Percentiles rank a stretch among this genome's conserved stretches.
phyloP scores from a whole-genome alignment of 1,284 basidiomycete species.

The Tylopilus orsonianus region DNA sequence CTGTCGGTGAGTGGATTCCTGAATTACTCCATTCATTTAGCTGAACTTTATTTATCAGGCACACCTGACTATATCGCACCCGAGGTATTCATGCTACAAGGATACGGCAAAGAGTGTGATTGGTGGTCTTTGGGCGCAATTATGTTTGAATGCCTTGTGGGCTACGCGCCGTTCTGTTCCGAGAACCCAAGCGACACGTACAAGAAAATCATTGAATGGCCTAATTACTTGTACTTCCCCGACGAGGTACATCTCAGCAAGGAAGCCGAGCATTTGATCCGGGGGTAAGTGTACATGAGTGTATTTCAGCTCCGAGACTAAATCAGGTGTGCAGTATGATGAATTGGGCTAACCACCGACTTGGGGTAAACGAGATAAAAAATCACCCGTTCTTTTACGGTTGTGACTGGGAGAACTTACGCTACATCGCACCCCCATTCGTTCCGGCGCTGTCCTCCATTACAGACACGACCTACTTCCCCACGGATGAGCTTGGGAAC shows the following conservation, averaged over 20 bases:
- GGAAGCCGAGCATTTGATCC: slow-evolving; percentile 91
- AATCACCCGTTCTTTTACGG: slow-evolving; percentile 96
- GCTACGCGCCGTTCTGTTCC: slow-evolving; percentile 97
- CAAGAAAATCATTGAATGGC: slow-evolving; percentile 98
- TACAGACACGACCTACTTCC: slow-evolving; percentile 97
- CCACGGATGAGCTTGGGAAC: slow-evolving; percentile 91
- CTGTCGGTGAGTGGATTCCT: slow-evolving; percentile 69
- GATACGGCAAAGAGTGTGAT: slow-evolving; percentile 97
- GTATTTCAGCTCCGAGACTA: slow-evolving; percentile 4
- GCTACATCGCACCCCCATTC: slow-evolving; percentile 94
- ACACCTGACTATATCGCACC: slow-evolving; percentile 85
- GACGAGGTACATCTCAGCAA: slow-evolving; percentile 94
- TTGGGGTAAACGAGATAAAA: slow-evolving; percentile 89
- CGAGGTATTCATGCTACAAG: slow-evolving; percentile 97
- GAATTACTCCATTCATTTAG: background rate
- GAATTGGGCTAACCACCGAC: slow-evolving; percentile 77
- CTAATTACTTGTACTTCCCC: slow-evolving; percentile 87
- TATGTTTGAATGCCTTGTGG: slow-evolving; percentile 98
- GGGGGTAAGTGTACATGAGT: slow-evolving; percentile 50
- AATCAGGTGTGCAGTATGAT: slow-evolving; percentile 59
- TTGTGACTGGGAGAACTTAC: slow-evolving; percentile 90
- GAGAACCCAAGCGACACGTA: slow-evolving; percentile 98
- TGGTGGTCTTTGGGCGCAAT: slow-evolving; percentile 99
- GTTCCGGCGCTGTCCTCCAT: slow-evolving; percentile 90
- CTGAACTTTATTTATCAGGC: slow-evolving; percentile 19